Conservation (phyloP, 495 filamentous ascomycete species). For the Letharia columbiana region DNA sequence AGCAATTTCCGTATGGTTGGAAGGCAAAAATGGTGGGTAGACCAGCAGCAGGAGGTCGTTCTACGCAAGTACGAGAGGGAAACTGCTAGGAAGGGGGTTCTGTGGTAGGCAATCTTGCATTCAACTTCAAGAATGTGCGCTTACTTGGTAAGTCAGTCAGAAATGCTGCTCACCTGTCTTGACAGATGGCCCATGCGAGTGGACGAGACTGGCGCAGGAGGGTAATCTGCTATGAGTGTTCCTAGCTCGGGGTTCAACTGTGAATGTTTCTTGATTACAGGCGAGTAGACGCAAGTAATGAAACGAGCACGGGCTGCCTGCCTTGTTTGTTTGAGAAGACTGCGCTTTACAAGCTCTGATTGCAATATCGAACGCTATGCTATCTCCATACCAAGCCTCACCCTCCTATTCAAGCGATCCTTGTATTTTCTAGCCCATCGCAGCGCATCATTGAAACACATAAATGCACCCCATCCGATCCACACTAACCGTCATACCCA, state of each 20-base stretch:
- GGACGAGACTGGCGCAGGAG: neutral
- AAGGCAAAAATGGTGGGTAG: neutral
- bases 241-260: neutral
- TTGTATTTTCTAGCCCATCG: neutral
- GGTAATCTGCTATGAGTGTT: neutral
- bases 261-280: neutral
- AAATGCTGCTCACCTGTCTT: neutral
- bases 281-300: neutral
- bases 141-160: neutral
- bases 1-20: neutral
- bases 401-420: neutral
- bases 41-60: neutral
- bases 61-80: neutral
- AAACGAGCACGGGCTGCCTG: neutral
- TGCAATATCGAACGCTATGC: neutral
- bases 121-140: neutral
- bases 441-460: slow-evolving; percentile 58
- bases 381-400: neutral
- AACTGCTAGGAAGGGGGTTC: neutral
- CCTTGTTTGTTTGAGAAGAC: neutral
- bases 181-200: neutral
- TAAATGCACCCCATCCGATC: slow-evolving; percentile 90
- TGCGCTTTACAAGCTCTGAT: neutral
- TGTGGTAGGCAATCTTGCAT: neutral
- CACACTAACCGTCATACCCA: slow-evolving; percentile 83